Conservation (phyloP, 306 rosid species). For the Vicia sativa region DNA sequence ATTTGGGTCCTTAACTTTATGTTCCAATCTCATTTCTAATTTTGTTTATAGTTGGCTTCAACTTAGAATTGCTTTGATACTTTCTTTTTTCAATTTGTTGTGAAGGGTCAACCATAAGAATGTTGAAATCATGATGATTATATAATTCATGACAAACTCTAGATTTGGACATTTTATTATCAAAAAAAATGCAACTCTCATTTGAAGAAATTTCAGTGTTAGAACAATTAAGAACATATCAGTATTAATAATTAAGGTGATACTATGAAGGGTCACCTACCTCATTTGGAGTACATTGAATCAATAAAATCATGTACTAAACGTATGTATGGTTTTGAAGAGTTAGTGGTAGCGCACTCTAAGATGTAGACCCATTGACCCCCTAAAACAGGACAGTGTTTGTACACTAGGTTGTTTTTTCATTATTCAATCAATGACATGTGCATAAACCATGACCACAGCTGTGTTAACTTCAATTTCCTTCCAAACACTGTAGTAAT, state of each 20-base stretch:
- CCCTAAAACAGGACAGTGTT: no score
- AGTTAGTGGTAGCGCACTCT: conserved; percentile 38
- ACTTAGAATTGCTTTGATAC: neutral
- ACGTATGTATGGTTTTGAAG: conserved; percentile 2
- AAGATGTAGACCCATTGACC: neutral
- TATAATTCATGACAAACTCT: conserved; percentile 2
- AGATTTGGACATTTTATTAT: neutral
- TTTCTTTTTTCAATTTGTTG: conserved; percentile 16
- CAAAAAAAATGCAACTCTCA: no score
- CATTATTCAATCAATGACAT: no score
- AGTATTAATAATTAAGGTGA: no score
- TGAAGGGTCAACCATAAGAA: neutral
- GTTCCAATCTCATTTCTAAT: neutral
- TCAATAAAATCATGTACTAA: neutral
- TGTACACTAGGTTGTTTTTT: no score
- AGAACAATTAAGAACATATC: no score
- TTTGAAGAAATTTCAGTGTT: no score
- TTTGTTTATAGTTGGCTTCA: conserved; percentile 21
- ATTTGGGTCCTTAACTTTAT: neutral
- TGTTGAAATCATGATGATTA: conserved; percentile 19
- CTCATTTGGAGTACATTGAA: neutral
- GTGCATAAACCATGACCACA: no score
- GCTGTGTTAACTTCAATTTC: no score
- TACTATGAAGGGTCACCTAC: neutral
- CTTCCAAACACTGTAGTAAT: no score